Base-by-base conservation (phyloP, 2,329 filamentous ascomycete genomes). In the Aphanocladium album region DNA sequence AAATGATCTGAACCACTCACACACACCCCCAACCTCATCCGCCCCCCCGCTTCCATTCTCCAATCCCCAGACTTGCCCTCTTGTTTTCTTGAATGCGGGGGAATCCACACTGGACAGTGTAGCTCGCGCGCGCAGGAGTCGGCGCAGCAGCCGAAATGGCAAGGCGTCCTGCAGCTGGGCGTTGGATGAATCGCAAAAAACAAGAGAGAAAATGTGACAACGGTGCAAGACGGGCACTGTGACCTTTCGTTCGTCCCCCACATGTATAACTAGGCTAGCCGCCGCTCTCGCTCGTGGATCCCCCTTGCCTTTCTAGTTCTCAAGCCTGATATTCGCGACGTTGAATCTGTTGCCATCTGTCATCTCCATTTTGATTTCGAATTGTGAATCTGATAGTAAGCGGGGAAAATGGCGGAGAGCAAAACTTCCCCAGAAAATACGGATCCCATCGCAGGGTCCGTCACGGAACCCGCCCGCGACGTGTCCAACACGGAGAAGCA, bases 1-100 rank as follows among this genome's bases (percentile, higher is more conserved):
- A 54, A 60, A 47, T 60, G 49, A 60, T 60, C 27, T 27, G 33
- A 50, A 39, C 54, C 23, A 51, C 46, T 25, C 35, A 30, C 55
- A 43, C 45, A 30, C 30, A 9, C n/a, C n/a, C n/a, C n/a, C 39
- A 19, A 17, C 21, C n/a, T 9, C n/a, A n/a, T n/a, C 45, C 12
- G 6, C 39, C 53, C 2, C 53, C 43, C 19, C 14, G 23, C 35
- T 41, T n/a, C 14, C 9, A 5, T 43, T 37, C 23, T 30, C 21
- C 51, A 56, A 56, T 14, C 30, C 16, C 45, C 5, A 21, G 5
- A 23, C 30, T 30, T 30, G 30, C 30, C 1, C 19, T n/a, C 12
- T 21, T 46, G 12, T 5, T n/a, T 5, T n/a, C 21, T 27, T 27
- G 39, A 41, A 35, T 60, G 51, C 58, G 58, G 30, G 58, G 58